Evolutionary conservation across 208 protist species (phyloP), one percentile per base, ranked within the genome.

Genomic region (Phytomonas serpens): DNA sequence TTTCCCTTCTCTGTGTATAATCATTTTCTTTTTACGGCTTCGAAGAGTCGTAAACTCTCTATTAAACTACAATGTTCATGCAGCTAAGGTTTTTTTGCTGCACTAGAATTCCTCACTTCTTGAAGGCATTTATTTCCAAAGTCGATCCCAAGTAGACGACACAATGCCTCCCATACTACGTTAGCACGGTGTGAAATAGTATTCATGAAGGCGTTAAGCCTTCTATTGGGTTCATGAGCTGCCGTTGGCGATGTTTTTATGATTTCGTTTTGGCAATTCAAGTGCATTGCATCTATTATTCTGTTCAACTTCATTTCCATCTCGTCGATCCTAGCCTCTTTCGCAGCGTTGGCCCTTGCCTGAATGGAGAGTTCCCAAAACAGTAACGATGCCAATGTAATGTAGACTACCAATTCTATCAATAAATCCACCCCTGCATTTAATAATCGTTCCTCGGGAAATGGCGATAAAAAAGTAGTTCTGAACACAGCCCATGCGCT

Each of bases 291-390:
- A 34, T 51, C 16, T n/a, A 70, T 27, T 29, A 95, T 74, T 77
- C 90, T 84, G 63, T 93, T 93, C 61, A 95, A 80, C 79, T 93
- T 92, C 42, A 77, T 42, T 70, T 95, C 88, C 34, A 95, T 82
- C 23, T 74, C 75, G 61, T 89, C 72, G 19, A 93, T 64, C 66
- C 80, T 68, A 0, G 77, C 78, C 62, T 95, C 86, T 67, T 92
- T 92, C 32, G 77, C 80, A 2, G 86, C 82, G 10, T 80, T 69
- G 3, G 76, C 72, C 52, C 72, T 77, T 16, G 80, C 81, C 62
- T 86, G 78, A 64, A 83, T 82, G 61, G 76, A 64, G 34, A 95
- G 74, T 72, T 95, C 88, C 72, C 84, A 81, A 31, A 81, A 85
- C 23, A 95, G 74, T 29, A 91, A 38, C 30, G 72, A 67, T 29